Evolutionary conservation across 2,329 filamentous ascomycete species (phyloP).

Genomic region (Cryoendolithus antarcticus): DNA sequence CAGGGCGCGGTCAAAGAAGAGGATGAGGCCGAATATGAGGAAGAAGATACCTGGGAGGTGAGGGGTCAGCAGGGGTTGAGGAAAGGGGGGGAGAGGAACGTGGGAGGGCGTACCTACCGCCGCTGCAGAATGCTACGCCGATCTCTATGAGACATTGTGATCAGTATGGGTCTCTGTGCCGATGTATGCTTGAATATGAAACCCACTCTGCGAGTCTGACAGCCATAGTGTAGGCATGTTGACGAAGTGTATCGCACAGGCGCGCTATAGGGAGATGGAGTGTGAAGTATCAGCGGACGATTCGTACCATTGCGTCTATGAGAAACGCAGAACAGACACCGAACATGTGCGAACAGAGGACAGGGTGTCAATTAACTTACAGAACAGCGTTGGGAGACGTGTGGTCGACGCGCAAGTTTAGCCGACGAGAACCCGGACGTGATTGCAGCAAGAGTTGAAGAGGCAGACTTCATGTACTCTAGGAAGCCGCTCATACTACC

Average conservation of each 20-base stretch:
- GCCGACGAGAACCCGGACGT: too few species aligned
- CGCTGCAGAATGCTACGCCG: conserved; percentile 93
- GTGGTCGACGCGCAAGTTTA: too few species aligned
- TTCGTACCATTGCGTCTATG: too few species aligned
- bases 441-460: too few species aligned
- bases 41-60: conserved; percentile 68
- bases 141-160: conserved; percentile 51
- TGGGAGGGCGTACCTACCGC: conserved; percentile 53
- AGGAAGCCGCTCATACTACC: too few species aligned
- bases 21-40: conserved; percentile 80
- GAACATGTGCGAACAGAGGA: neutral
- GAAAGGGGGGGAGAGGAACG: neutral
- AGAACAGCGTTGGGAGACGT: too few species aligned
- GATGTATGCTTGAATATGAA: conserved; percentile 10
- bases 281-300: too few species aligned
- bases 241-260: conserved; percentile 4
- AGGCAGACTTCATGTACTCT: too few species aligned
- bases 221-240: conserved; percentile 89
- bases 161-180: conserved; percentile 3
- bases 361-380: too few species aligned
- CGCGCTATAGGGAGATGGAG: too few species aligned
- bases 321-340: too few species aligned
- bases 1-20: conserved; percentile 98
- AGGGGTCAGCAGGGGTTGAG: conserved; percentile 7
- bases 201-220: conserved; percentile 83